Evolutionary conservation across 805 yeast species (phyloP).

Genomic region (Candida ulmi): DNA sequence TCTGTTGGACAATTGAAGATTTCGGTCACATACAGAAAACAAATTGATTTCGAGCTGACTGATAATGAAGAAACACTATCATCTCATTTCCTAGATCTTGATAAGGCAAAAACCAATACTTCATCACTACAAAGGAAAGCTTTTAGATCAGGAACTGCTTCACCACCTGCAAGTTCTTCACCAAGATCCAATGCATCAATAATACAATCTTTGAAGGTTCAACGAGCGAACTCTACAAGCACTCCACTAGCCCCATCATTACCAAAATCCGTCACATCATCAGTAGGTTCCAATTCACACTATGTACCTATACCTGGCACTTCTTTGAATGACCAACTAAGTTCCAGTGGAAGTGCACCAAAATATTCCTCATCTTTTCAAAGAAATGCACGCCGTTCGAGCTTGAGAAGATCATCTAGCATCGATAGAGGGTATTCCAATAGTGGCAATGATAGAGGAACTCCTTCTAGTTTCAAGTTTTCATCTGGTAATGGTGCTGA

Average conservation of each 20-base stretch:
- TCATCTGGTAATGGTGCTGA: constrained; percentile 40
- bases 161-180: constrained; percentile 23
- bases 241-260: constrained; percentile 17
- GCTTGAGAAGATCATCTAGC: constrained; percentile 30
- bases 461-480: constrained; percentile 15
- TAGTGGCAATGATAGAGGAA: constrained; percentile 24
- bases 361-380: constrained; percentile 71
- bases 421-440: constrained; percentile 22
- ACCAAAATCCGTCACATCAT: constrained; percentile 23
- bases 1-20: constrained; percentile 68
- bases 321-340: constrained; percentile 20
- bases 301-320: constrained; percentile 16
- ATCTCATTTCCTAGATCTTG: constrained; percentile 48
- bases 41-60: constrained; percentile 59
- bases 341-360: constrained; percentile 43
- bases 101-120: constrained; percentile 19
- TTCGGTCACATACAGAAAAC: constrained; percentile 74
- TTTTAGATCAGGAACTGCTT: constrained; percentile 31
- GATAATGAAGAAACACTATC: constrained; percentile 63
- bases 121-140: constrained; percentile 19
- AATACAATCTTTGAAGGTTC: constrained; percentile 32
- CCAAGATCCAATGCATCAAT: constrained; percentile 40
- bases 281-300: constrained; percentile 15
- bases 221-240: constrained; percentile 29
- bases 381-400: constrained; percentile 51